A percentile compares a stretch with the other conserved stretches of the same genome.
Conservation (phyloP, 805 yeast species). For the Suhomyces sp. region DNA sequence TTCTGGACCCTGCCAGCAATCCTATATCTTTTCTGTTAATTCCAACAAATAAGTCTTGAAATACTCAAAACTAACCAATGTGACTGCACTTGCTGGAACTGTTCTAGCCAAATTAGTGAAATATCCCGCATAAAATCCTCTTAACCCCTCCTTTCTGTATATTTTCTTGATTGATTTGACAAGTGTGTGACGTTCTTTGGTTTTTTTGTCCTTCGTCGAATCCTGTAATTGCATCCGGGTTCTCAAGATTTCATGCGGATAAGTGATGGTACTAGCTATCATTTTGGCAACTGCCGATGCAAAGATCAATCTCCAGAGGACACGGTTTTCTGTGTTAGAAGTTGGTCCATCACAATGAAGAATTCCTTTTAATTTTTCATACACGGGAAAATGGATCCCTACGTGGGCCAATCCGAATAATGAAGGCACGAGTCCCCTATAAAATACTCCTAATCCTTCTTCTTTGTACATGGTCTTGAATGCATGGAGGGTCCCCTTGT, state of each 20-base stretch:
- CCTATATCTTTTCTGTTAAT: conserved; percentile 23
- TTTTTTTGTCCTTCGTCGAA: conserved; percentile 10
- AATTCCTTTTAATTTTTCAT: conserved; percentile 71
- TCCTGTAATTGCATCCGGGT: conserved; percentile 79
- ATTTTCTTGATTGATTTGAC: conserved; percentile 40
- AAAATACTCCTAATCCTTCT: conserved; percentile 81
- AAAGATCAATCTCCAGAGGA: conserved; percentile 32
- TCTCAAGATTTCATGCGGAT: conserved; percentile 93
- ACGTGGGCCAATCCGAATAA: conserved; percentile 88
- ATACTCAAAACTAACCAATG: conserved; percentile 88
- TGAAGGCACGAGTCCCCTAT: conserved; percentile 88
- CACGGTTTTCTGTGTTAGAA: conserved; percentile 5
- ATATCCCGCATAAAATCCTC: conserved; percentile 89
- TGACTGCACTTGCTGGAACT: conserved; percentile 94
- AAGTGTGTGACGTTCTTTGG: conserved; percentile 14
- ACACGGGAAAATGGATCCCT: conserved; percentile 93
- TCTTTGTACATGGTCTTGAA: conserved; percentile 70
- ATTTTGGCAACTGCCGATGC: conserved; percentile 85
- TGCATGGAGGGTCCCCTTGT: conserved; percentile 82
- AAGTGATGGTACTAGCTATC: conserved; percentile 84
- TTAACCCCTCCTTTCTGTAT: conserved; percentile 65
- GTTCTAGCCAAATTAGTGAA: conserved; percentile 84
- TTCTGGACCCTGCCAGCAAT: background rate
- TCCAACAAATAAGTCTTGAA: conserved; percentile 55
- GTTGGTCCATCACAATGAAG: conserved; percentile 25